Evolutionary conservation across 768 basidiomycete species (phyloP), one percentile per base, ranked within the genome.

Genomic region (Xerocomus potaroensis): DNA sequence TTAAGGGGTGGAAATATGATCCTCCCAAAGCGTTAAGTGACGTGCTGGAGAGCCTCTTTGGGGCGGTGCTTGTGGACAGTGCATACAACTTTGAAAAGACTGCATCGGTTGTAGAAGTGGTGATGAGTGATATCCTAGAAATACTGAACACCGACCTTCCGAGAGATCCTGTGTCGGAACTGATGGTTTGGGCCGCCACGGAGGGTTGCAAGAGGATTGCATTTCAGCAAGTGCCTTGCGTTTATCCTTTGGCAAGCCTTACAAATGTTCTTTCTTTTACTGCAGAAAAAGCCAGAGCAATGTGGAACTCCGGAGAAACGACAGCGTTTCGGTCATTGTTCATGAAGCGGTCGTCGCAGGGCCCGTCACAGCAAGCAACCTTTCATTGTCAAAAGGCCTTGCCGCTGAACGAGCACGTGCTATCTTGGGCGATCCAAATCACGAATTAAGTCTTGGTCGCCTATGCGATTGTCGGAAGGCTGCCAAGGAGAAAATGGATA

Each of bases 21-120:
- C 89, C 91, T 8, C 91, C 92, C 0, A 95, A 95, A 65, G 83
- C 79, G 6, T 67, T 91, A 26, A 84, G 87, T 46, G 92, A 95
- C 59, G 78, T 91, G 4, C 74, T 94, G 43, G 92, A 95, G 66
- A 87, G 90, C 43, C 67, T 94, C 5, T 69, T 92, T 27, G 92
- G 90, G 1, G 91, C 89, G 3, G 71, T 95, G 16, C 76, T 95
- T 23, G 77, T 94, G 34, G 92, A 95, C 65, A 78, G 80, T 5
- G 81, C 76, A 5, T 89, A 84, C 58, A 68, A 89, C 52, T 82
- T 87, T 49, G 87, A 90, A 41, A 78, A 72, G 48, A 79, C 82
- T 4, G 76, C 77, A 14, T 69, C 69, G 0, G 72, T 91, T 15
- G 74, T 83, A 18, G 78, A 84, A 61, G 53, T 69, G 35, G 67